Evolutionary conservation across 139 green algal genomes (phyloP), one percentile per base, ranked within the genome.

Genomic region (Tetradesmus obliquus): DNA sequence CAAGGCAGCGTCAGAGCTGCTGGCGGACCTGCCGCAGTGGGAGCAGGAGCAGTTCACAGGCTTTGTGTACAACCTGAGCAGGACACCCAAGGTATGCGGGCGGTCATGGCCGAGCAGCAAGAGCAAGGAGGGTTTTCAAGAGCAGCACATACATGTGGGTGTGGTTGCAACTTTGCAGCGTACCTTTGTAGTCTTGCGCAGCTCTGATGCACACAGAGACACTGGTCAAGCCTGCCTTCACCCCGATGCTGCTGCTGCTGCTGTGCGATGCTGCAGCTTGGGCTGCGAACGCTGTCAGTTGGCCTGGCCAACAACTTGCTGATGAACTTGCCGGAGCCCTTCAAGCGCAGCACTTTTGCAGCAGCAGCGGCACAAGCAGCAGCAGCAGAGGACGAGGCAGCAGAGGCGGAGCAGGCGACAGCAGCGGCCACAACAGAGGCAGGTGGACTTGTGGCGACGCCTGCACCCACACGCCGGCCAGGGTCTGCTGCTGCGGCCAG

Each of bases 251-350:
- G 17, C 19, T 84, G 53, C 86, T 62, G n/a, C 45, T 83, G 45
- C 32, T n/a, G 45, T 74, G 8, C 79, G n/a, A 12, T 57, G 66
- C 1, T 58, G 62, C 92, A 96, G 94, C 88, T 95, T 7, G 86
- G 91, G 17, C 91, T 91, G 82, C 91, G 96, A 1, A 82, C 94
- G 71, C 87, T 97, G 79, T 94, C 95, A 3, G 93, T 97, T 60
- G 95, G 96, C 22, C 86, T 97, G 60, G 94, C 95, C 2, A 82
- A 90, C 6, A 86, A 87, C 17, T 90, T 98, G 84, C 91, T 98
- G 19, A 84, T 92, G 66, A 85, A 89, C 2, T 72, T 96, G 54
- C 92, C 92, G 1, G 60, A 93, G 55, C 94, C 95, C 1, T 96
- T 96, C 79, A 86, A 86, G 84, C 71, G 55, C 53, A 82, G 53